These are phyloP conservation scores for Jamesozyma rosinii DNA, from an alignment of 805 yeast species.

Conservation along the genomic window DNA sequence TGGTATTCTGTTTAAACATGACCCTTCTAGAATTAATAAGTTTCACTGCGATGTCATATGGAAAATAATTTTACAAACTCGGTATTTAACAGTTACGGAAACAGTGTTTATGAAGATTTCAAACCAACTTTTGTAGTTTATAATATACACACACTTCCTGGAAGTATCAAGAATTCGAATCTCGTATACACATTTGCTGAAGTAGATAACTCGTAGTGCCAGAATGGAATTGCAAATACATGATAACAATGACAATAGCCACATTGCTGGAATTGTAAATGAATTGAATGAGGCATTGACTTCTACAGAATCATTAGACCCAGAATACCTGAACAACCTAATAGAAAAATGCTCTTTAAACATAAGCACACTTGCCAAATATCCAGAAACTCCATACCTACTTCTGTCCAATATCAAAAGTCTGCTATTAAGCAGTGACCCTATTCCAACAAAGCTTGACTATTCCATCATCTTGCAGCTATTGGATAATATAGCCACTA, in stretches of 20 bases:
- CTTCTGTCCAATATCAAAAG: conserved; percentile 15
- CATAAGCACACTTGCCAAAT: conserved; percentile 10
- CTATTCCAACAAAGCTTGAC: conserved; percentile 10
- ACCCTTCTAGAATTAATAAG: too few relatives aligned
- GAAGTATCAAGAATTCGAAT: too few relatives aligned
- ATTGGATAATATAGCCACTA: conserved; percentile 12
- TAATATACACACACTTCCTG: too few relatives aligned
- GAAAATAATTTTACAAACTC: too few relatives aligned
- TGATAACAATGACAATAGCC: background rate
- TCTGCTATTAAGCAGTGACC: conserved; percentile 6
- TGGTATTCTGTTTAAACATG: too few relatives aligned
- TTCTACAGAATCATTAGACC: background rate
- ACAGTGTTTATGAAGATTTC: too few relatives aligned
- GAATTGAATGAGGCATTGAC: conserved; percentile 7
- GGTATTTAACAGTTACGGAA: too few relatives aligned
- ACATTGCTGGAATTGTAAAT: background rate
- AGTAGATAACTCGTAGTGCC: background rate
- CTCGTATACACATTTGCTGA: background rate
- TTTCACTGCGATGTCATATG: too few relatives aligned
- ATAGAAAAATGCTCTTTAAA: conserved; percentile 15
- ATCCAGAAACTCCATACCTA: conserved; percentile 9
- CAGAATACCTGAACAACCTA: background rate
- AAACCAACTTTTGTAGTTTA: too few relatives aligned
- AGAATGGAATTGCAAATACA: background rate
- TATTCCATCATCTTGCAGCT: conserved; percentile 17